Percentiles rank a stretch among this genome's conserved stretches.
These are phyloP conservation scores for Verticillium zaregamsianum DNA, from an alignment of 2,329 filamentous ascomycete genomes.

Conservation along the genomic window DNA sequence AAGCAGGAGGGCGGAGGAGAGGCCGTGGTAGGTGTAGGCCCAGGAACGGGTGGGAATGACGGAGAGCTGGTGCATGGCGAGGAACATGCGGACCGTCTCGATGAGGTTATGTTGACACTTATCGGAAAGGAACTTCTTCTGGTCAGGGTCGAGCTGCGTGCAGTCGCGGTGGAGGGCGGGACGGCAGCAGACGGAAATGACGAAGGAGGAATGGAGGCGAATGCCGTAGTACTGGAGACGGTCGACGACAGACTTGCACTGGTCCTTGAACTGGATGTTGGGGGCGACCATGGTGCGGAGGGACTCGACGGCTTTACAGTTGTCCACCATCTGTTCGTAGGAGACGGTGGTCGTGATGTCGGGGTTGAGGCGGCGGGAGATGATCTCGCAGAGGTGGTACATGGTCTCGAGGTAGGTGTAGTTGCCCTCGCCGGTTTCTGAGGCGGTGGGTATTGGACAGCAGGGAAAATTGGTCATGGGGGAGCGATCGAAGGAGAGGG, in stretches of 20 bases:
- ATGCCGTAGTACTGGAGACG: conserved; percentile 61
- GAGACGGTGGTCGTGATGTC: conserved; percentile 27
- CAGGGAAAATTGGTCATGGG: conserved; percentile 59
- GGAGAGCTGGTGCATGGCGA: conserved; percentile 65
- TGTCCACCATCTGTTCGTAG: conserved; percentile 50
- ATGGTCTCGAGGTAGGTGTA: conserved; percentile 37
- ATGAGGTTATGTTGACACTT: conserved; percentile 59
- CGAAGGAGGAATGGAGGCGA: conserved; percentile 61
- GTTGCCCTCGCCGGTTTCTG: conserved; percentile 38
- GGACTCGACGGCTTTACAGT: conserved; percentile 51
- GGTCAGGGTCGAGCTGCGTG: conserved; percentile 40
- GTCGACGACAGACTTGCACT: conserved; percentile 60
- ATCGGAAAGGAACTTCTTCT: conserved; percentile 52
- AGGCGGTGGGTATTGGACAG: conserved; percentile 46
- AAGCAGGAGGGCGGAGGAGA: conserved; percentile 61
- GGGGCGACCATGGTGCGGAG: conserved; percentile 43
- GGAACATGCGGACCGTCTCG: conserved; percentile 64
- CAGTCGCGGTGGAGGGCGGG: conserved; percentile 55
- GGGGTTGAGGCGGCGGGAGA: conserved; percentile 23
- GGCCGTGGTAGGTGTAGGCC: conserved; percentile 65
- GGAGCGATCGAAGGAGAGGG: conserved; percentile 61
- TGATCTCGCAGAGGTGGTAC: conserved; percentile 25
- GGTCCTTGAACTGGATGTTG: conserved; percentile 55
- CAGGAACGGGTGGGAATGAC: conserved; percentile 63
- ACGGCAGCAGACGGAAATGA: conserved; percentile 61